Base-by-base conservation (phyloP, 441 rosid genomes). In the Populus tomentosa region DNA sequence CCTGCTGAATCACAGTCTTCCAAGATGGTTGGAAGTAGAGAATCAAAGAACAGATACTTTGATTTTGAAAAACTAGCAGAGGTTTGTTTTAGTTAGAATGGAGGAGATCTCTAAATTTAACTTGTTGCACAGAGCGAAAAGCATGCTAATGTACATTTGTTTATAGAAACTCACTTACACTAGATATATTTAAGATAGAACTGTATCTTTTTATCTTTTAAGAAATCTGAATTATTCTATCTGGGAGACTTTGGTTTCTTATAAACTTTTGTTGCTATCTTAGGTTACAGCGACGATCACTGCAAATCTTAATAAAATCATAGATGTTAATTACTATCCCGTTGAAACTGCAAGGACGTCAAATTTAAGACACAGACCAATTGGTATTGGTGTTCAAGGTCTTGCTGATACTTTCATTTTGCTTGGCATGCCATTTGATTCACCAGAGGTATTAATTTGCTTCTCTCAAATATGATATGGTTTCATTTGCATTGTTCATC, bases 351-450 rank as follows among this genome's bases (percentile, higher is more conserved):
- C 94, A 62, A 86, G 70, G 76, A 85, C 84, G 50, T 89, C 97
- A 65, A 92, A 90, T 78, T 26, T 92, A 65, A 84, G 88, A 46
- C 97, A 92, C 64, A 90, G 93, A 68, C 94, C 97, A 21, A 86
- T 92, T 63, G 93, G 94, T 38, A 90, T 90, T 82, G 94, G 94
- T 23, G 92, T 92, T 35, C 93, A 90, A 84, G 94, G 97, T 72
- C 94, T 90, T 71, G 97, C 97, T 21, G 97, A 92, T 80, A 82
- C 93, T 10, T 92, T 90, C 79, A 90, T 90, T 67, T 86, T 90
- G 77, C 93, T 92, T 56, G 97, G 97, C 66, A 87, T 89, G 93
- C 84, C 93, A 42, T 90, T 90, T 83, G 97, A 90, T 80, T 90
- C 97, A 0, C 88, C 81, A 4, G 94, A 90, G 94, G 93, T 90